Conservation (phyloP, 2,329 filamentous ascomycete species). For the Pseudocercospora fijiensis region DNA sequence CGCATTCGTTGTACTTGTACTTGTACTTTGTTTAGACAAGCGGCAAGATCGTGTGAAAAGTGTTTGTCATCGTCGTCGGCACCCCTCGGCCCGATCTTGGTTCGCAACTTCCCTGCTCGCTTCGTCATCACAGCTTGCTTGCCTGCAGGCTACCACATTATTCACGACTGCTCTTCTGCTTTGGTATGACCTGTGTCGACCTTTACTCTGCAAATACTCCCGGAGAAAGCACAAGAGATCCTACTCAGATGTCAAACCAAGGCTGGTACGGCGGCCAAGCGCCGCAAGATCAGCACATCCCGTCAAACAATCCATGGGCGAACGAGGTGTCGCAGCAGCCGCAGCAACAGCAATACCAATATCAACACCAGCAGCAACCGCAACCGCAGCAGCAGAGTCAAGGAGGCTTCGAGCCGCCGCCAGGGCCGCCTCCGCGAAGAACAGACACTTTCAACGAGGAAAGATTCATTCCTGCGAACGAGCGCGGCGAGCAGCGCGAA, state of each 20-base stretch:
- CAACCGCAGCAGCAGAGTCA: not conserved
- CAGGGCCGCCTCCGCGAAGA: slow-evolving; percentile 24
- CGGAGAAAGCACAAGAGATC: not conserved
- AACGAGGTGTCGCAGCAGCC: slow-evolving; percentile 17
- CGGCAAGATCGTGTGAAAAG: not conserved
- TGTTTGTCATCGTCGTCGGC: not conserved
- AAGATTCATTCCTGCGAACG: slow-evolving; percentile 42
- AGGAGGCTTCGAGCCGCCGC: slow-evolving; percentile 17
- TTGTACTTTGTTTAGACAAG: too few relatives aligned
- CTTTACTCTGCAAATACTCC: not conserved
- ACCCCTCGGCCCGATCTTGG: not conserved
- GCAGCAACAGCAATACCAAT: slow-evolving; percentile 12
- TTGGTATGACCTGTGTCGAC: not conserved
- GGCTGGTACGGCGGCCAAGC: slow-evolving; percentile 17
- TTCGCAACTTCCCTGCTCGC: not conserved
- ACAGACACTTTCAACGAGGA: slow-evolving; percentile 37
- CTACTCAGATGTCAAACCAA: slow-evolving; percentile 16
- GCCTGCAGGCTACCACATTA: not conserved
- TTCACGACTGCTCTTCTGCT: not conserved
- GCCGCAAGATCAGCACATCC: slow-evolving; percentile 15
- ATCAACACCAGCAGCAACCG: slow-evolving; percentile 7
- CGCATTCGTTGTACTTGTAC: not conserved
- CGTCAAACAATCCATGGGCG: slow-evolving; percentile 25
- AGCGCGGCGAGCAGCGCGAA: slow-evolving; percentile 41
- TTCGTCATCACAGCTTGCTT: slow-evolving; percentile 1